Percentiles rank a stretch among this genome's conserved stretches.
phyloP scores from a whole-genome alignment of 139 green algal genomes.

The Edaphochlamys debaryana region DNA sequence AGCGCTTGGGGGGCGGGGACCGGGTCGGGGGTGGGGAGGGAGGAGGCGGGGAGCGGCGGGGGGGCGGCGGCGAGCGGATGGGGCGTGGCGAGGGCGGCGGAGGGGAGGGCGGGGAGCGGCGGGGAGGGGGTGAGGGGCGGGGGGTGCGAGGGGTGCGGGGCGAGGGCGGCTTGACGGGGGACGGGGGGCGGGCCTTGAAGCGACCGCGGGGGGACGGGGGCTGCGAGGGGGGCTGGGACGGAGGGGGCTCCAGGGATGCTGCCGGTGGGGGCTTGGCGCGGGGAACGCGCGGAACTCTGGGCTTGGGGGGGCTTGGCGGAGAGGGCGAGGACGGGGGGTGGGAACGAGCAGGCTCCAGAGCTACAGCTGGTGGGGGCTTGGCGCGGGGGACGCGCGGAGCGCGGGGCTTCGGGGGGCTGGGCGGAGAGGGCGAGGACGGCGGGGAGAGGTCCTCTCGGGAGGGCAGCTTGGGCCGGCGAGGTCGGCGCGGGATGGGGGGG shows the following conservation, averaged over 20 bases:
- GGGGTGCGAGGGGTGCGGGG: not conserved
- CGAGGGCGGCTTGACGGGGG: not conserved
- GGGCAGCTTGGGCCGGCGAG: too few species aligned
- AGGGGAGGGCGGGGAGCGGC: not conserved
- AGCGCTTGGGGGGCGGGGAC: not conserved
- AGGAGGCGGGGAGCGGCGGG: not conserved
- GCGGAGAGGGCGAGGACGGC: not conserved
- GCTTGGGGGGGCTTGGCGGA: not conserved
- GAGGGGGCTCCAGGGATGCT: too few species aligned
- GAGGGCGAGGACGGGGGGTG: not conserved
- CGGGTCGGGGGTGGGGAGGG: not conserved
- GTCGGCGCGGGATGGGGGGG: too few species aligned
- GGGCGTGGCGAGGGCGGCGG: not conserved
- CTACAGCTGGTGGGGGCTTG: not conserved
- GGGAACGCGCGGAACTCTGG: not conserved
- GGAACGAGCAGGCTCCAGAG: not conserved
- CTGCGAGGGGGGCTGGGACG: not conserved
- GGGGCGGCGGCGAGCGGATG: not conserved
- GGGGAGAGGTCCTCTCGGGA: not conserved
- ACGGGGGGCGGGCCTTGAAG: not conserved
- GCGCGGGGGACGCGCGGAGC: too few species aligned
- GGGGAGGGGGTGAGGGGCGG: not conserved
- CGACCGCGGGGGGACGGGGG: not conserved
- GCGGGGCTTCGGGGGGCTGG: too few species aligned
- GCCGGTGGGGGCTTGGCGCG: not conserved